These are phyloP conservation scores for Globisporangium nunn DNA, from an alignment of 352 stramenopile species.

Conservation along the genomic window DNA sequence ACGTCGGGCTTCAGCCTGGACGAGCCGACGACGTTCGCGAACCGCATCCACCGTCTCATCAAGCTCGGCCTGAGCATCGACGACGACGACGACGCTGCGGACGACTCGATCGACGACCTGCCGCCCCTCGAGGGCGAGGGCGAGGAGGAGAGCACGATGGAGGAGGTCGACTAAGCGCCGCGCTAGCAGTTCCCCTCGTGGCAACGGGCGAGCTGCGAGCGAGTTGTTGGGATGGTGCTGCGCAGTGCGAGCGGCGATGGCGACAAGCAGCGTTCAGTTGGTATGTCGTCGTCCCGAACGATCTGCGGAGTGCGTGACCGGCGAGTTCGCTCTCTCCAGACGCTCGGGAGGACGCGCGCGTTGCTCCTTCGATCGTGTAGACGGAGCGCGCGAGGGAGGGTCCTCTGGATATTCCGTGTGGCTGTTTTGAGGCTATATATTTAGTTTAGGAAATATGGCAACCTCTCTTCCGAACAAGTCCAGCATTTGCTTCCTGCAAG, in stretches of 20 bases:
- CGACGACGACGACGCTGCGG: conserved; percentile 93
- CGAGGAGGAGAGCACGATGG: conserved; percentile 97
- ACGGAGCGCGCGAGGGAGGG: conserved; percentile 4
- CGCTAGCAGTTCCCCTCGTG: background rate
- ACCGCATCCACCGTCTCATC: conserved; percentile 98
- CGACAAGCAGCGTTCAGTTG: no score
- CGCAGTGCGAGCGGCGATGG: background rate
- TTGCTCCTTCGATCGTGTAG: background rate
- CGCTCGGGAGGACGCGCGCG: background rate
- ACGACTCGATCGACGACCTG: conserved; percentile 95
- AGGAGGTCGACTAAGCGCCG: conserved; percentile 96
- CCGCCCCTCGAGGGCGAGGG: conserved; percentile 95
- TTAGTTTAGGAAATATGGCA: conserved; percentile 36
- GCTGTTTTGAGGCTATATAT: conserved; percentile 61
- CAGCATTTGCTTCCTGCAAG: no score
- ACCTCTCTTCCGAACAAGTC: no score
- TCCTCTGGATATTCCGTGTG: conserved; percentile 36
- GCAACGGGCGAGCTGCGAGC: background rate
- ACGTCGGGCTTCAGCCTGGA: conserved; percentile 99
- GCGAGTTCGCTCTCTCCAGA: conserved; percentile 1
- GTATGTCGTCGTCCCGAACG: no score
- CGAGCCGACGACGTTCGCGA: conserved; percentile 98
- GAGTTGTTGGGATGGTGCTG: background rate
- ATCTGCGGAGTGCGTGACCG: background rate
- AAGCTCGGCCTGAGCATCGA: conserved; percentile 98